phyloP scores from a whole-genome alignment of 768 basidiomycete genomes.

The Pulveroboletus sp. region DNA sequence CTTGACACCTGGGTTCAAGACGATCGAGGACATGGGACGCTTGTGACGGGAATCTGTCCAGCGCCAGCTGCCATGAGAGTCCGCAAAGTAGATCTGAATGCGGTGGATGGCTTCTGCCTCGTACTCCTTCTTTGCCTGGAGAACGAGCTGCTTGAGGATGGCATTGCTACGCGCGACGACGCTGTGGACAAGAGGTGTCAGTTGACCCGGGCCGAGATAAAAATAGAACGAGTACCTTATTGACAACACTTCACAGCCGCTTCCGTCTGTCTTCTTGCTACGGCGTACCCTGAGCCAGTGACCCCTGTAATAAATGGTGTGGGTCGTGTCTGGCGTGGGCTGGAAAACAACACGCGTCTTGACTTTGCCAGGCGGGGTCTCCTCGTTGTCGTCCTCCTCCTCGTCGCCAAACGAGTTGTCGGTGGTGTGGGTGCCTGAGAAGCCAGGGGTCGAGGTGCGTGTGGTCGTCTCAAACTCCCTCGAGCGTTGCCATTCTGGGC shows the following conservation, averaged over 20 bases:
- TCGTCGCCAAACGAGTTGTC: slow-evolving; percentile 59
- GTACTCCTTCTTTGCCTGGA: slow-evolving; percentile 87
- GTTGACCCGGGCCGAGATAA: slow-evolving; percentile 9
- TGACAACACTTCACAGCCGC: slow-evolving; percentile 69
- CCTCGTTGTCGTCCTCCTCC: slow-evolving; percentile 45
- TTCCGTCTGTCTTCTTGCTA: slow-evolving; percentile 65
- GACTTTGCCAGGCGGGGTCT: slow-evolving; percentile 51
- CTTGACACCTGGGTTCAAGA: slow-evolving; percentile 84
- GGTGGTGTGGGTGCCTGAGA: slow-evolving; percentile 41
- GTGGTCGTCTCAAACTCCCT: slow-evolving; percentile 89
- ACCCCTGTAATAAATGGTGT: slow-evolving; percentile 82
- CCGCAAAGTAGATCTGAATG: slow-evolving; percentile 88
- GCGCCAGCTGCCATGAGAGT: slow-evolving; percentile 84
- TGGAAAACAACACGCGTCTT: slow-evolving; percentile 86
- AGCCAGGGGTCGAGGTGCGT: slow-evolving; percentile 61
- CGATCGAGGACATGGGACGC: slow-evolving; percentile 84
- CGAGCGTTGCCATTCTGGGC: slow-evolving; percentile 86
- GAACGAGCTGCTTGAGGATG: slow-evolving; percentile 84
- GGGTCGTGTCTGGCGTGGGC: slow-evolving; percentile 83
- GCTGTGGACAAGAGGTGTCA: slow-evolving; percentile 37
- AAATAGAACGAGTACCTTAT: slow-evolving; percentile 52
- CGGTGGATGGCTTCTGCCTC: slow-evolving; percentile 84
- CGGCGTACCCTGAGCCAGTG: slow-evolving; percentile 82
- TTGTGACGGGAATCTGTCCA: slow-evolving; percentile 88
- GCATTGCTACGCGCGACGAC: slow-evolving; percentile 82